A percentile compares a stretch with the other conserved stretches of the same genome.
phyloP scores from a whole-genome alignment of 1,284 basidiomycete species.

The Tilletia setariae region DNA sequence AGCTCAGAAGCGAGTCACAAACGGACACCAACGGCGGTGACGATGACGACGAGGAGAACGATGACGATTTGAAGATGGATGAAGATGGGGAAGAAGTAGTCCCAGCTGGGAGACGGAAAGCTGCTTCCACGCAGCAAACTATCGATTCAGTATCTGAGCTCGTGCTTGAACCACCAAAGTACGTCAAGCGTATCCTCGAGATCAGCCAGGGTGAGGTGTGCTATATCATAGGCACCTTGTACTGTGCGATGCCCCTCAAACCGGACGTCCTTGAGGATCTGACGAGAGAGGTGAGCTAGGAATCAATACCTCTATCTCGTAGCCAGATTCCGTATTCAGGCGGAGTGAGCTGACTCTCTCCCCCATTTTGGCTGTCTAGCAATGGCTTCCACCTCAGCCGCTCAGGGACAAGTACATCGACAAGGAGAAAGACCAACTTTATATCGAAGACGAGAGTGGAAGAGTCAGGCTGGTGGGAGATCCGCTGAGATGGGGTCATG shows the following conservation, averaged over 20 bases:
- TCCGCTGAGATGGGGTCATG: slow-evolving; percentile 27
- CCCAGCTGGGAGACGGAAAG: background rate
- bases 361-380: slow-evolving; percentile 59
- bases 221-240: slow-evolving; percentile 89
- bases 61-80: slow-evolving; percentile 4
- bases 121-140: background rate
- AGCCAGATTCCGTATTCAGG: background rate
- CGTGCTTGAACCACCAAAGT: slow-evolving; percentile 57
- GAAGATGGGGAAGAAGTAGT: slow-evolving; percentile 12
- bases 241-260: slow-evolving; percentile 96
- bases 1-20: slow-evolving; percentile 24
- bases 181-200: slow-evolving; percentile 81
- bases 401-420: slow-evolving; percentile 54
- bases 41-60: slow-evolving; percentile 15
- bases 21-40: slow-evolving; percentile 21
- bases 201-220: slow-evolving; percentile 78
- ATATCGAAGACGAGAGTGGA: slow-evolving; percentile 93
- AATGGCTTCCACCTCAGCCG: slow-evolving; percentile 80
- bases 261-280: slow-evolving; percentile 95
- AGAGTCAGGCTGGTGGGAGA: slow-evolving; percentile 82
- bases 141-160: background rate
- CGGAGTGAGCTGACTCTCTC: background rate
- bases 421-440: slow-evolving; percentile 74
- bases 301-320: background rate
- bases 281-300: slow-evolving; percentile 71